phyloP scores from a whole-genome alignment of 176 grass and related monocot genomes.

The Eremochloa ophiuroides region DNA sequence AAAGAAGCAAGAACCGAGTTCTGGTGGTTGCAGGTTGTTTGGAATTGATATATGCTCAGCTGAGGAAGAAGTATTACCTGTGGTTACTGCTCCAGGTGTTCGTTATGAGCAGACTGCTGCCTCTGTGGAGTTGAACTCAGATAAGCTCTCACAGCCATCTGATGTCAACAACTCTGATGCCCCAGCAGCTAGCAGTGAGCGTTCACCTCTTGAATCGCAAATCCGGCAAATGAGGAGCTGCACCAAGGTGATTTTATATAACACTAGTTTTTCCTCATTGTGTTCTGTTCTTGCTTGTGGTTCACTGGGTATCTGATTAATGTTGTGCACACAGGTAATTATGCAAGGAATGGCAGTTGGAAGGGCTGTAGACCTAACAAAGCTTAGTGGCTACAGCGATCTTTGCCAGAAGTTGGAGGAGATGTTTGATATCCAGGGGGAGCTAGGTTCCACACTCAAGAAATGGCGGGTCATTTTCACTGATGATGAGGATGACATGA shows the following conservation, averaged over 20 bases:
- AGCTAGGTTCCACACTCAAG: constrained; percentile 51
- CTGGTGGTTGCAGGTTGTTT: constrained; percentile 77
- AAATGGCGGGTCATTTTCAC: constrained; percentile 77
- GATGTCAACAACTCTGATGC: constrained; percentile 52
- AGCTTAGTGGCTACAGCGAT: constrained; percentile 55
- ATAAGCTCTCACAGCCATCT: constrained; percentile 50
- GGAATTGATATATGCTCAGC: constrained; percentile 70
- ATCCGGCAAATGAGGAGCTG: constrained; percentile 81
- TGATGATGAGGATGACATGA: constrained; percentile 93
- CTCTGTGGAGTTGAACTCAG: constrained; percentile 38
- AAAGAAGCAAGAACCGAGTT: constrained; percentile 54
- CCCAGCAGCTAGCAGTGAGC: constrained; percentile 46
- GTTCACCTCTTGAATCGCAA: constrained; percentile 48
- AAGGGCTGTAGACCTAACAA: constrained; percentile 85
- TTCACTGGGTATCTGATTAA: neutral
- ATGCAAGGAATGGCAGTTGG: constrained; percentile 95
- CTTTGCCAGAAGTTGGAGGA: constrained; percentile 71
- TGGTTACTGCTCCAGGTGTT: constrained; percentile 28
- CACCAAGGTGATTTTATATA: constrained; percentile 65
- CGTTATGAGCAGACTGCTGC: constrained; percentile 38
- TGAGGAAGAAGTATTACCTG: constrained; percentile 29
- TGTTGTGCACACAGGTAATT: constrained; percentile 61
- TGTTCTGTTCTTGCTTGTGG: neutral
- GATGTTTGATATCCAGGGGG: constrained; percentile 73
- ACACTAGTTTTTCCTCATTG: constrained; percentile 9